phyloP scores from a whole-genome alignment of 176 grass and related monocot species.

The Eleusine indica region DNA sequence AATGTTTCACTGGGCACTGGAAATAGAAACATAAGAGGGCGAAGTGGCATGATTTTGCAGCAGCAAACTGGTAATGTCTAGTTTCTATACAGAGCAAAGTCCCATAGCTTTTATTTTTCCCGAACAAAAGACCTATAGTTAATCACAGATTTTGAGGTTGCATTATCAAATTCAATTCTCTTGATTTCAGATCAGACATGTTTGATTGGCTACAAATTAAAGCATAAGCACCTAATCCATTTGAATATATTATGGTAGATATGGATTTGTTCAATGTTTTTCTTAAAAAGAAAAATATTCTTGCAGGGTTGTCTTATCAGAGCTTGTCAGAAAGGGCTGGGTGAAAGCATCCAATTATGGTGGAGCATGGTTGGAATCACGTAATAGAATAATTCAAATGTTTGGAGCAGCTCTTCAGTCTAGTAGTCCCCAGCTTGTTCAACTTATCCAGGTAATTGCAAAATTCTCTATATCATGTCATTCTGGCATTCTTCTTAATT shows the following conservation, averaged over 20 bases:
- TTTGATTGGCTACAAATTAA: constrained; percentile 1
- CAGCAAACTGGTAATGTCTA: constrained; percentile 29
- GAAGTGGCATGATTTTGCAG: constrained; percentile 5
- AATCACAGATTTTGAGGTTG: constrained; percentile 10
- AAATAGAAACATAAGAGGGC: constrained; percentile 1
- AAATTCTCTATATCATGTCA: constrained; percentile 12
- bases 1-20: neutral
- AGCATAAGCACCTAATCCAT: neutral
- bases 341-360: constrained; percentile 55
- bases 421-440: constrained; percentile 57
- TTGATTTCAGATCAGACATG: constrained; percentile 26
- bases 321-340: constrained; percentile 65
- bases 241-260: constrained; percentile 24
- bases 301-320: constrained; percentile 64
- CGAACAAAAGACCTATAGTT: neutral
- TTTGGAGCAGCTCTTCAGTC: constrained; percentile 65
- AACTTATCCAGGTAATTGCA: constrained; percentile 72
- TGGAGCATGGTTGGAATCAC: constrained; percentile 54
- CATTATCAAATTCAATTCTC: constrained; percentile 23
- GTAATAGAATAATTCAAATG: constrained; percentile 64
- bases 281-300: constrained; percentile 18
- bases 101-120: neutral
- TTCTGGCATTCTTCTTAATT: constrained; percentile 29
- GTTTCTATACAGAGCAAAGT: constrained; percentile 2
- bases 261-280: constrained; percentile 12